phyloP scores from a whole-genome alignment of 208 protist species.

The Trypanosoma theileri region DNA sequence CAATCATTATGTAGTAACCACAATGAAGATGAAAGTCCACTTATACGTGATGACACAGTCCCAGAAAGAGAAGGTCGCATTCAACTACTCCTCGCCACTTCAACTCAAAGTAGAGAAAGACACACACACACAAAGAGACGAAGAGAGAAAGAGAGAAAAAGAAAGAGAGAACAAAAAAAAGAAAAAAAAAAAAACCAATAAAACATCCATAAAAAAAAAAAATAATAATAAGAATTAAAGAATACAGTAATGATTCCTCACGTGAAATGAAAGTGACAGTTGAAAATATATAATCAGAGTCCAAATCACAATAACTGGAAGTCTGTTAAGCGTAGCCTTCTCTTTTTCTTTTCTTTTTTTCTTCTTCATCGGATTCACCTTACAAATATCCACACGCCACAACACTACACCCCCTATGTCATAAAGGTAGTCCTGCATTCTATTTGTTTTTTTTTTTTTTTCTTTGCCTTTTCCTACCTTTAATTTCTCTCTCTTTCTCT shows the following conservation, averaged over 20 bases:
- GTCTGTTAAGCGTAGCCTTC: too few relatives aligned
- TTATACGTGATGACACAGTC: too few relatives aligned
- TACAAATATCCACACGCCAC: too few relatives aligned
- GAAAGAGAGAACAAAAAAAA: neutral
- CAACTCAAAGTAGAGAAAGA: neutral
- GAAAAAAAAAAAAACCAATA: slow-evolving; percentile 1
- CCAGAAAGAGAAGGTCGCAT: neutral
- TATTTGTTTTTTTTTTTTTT: slow-evolving; percentile 15
- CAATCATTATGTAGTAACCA: too few relatives aligned
- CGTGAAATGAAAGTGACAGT: too few relatives aligned
- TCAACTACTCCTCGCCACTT: neutral
- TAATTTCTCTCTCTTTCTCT: neutral
- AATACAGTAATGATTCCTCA: neutral
- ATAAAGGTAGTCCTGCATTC: neutral
- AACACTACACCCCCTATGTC: too few relatives aligned
- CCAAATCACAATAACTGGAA: too few relatives aligned
- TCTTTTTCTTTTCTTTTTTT: too few relatives aligned
- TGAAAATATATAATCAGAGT: too few relatives aligned
- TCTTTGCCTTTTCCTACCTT: neutral
- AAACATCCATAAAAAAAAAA: neutral
- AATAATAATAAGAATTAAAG: neutral
- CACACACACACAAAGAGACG: neutral
- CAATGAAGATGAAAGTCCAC: too few relatives aligned
- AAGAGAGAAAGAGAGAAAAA: neutral
- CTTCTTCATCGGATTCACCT: too few relatives aligned